Evolutionary conservation across 1,139 yeast species (phyloP).

Genomic region (Yueomyces sp.): DNA sequence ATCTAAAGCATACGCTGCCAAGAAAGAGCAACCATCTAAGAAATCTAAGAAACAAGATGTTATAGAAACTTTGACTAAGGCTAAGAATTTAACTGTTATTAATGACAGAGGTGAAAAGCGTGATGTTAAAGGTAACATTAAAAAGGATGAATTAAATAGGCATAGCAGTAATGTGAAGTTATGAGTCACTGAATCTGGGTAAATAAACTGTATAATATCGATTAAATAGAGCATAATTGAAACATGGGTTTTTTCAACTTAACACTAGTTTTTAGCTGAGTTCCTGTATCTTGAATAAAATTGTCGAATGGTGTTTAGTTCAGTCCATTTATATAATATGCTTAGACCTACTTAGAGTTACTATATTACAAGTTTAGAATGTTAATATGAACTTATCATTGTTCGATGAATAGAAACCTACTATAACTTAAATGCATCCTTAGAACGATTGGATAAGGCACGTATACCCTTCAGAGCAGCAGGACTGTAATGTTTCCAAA

Average conservation of each 20-base stretch:
- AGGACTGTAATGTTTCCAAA: conserved; percentile 76
- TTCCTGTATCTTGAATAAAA: neutral
- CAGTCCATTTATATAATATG: too few species aligned
- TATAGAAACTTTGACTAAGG: conserved; percentile 59
- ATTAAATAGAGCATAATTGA: too few species aligned
- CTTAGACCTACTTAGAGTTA: too few species aligned
- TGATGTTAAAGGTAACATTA: conserved; percentile 58
- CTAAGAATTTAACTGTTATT: conserved; percentile 69
- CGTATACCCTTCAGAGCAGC: conserved; percentile 48
- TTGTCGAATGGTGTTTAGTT: neutral
- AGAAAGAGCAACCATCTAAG: conserved; percentile 29
- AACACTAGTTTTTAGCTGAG: neutral
- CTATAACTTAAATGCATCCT: conserved; percentile 8
- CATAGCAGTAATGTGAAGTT: conserved; percentile 1
- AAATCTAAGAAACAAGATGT: conserved; percentile 50
- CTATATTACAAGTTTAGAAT: too few species aligned
- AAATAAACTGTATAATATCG: too few species aligned
- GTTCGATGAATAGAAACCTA: too few species aligned
- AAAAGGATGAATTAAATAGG: conserved; percentile 13
- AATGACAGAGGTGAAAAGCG: conserved; percentile 67
- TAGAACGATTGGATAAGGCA: conserved; percentile 27
- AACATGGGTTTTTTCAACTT: neutral
- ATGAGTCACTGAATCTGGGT: too few species aligned
- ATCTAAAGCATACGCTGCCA: conserved; percentile 39
- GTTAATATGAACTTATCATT: too few species aligned